phyloP scores from a whole-genome alignment of 129 eudicot species.

The Apium graveolens region DNA sequence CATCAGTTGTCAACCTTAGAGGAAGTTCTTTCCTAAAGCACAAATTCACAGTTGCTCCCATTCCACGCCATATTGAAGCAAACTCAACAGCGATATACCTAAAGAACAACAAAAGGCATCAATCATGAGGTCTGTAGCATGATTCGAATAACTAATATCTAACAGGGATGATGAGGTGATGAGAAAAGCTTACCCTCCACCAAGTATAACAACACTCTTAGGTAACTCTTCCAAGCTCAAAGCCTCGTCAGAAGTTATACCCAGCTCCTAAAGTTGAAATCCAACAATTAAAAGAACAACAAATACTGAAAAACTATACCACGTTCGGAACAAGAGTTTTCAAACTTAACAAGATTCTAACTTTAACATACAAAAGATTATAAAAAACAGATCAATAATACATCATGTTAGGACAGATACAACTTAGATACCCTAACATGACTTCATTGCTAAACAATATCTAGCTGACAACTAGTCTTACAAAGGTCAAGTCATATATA shows the following conservation, averaged over 20 bases:
- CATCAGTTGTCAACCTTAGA: constrained; percentile 41
- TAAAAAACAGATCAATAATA: not conserved
- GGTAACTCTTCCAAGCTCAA: constrained; percentile 95
- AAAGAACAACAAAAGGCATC: constrained; percentile 13
- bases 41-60: constrained; percentile 78
- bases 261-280: constrained; percentile 53
- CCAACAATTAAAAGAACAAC: not conserved
- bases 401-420: not conserved
- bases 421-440: not conserved
- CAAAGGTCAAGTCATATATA: not conserved
- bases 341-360: no score
- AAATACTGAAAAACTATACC: not conserved
- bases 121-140: not conserved
- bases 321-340: not conserved
- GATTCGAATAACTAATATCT: not conserved
- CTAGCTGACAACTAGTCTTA: not conserved
- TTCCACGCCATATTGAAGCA: constrained; percentile 99
- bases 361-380: no score
- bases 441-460: no score
- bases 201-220: constrained; percentile 79
- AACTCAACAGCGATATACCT: constrained; percentile 98
- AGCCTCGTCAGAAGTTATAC: constrained; percentile 95
- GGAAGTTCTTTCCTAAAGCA: constrained; percentile 91
- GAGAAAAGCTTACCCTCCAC: constrained; percentile 66
- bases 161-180: constrained; percentile 6